Evolutionary conservation across 257 asterid genomes (phyloP).

Genomic region (Mitragyna speciosa): DNA sequence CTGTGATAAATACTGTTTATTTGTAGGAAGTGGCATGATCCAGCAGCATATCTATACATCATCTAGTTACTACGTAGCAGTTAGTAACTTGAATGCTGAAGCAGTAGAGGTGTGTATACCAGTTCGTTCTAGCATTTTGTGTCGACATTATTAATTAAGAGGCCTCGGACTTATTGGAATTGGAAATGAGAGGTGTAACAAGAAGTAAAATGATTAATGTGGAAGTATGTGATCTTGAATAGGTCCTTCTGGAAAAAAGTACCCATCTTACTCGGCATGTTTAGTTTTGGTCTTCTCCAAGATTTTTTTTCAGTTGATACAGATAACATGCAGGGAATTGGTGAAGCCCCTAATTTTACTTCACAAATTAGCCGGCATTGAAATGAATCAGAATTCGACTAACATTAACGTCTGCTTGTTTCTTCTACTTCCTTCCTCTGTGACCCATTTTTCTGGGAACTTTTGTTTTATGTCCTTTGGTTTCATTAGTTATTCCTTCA

Average conservation of each 20-base stretch:
- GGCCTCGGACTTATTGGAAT: neutral
- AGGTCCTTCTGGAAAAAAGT: neutral
- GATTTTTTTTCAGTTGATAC: neutral
- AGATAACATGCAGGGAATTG: neutral
- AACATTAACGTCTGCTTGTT: neutral
- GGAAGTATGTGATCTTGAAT: neutral
- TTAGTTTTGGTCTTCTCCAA: too few relatives aligned
- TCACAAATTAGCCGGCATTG: neutral
- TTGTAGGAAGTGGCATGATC: slow-evolving; percentile 65
- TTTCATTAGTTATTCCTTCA: neutral
- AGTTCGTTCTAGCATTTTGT: neutral
- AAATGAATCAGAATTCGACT: neutral
- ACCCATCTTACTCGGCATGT: neutral
- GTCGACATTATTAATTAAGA: neutral
- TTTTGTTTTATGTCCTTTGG: neutral
- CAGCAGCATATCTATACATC: slow-evolving; percentile 47
- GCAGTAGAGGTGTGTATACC: slow-evolving; percentile 49
- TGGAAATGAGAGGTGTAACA: neutral
- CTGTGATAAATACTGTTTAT: slow-evolving; percentile 21
- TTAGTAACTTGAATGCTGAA: slow-evolving; percentile 65
- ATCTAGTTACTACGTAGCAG: slow-evolving; percentile 61
- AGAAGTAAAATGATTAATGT: neutral
- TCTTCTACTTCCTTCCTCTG: neutral
- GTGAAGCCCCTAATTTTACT: neutral
- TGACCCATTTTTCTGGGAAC: neutral